Evolutionary conservation across 2,329 filamentous ascomycete genomes (phyloP).

Genomic region (Talaromyces sp.): DNA sequence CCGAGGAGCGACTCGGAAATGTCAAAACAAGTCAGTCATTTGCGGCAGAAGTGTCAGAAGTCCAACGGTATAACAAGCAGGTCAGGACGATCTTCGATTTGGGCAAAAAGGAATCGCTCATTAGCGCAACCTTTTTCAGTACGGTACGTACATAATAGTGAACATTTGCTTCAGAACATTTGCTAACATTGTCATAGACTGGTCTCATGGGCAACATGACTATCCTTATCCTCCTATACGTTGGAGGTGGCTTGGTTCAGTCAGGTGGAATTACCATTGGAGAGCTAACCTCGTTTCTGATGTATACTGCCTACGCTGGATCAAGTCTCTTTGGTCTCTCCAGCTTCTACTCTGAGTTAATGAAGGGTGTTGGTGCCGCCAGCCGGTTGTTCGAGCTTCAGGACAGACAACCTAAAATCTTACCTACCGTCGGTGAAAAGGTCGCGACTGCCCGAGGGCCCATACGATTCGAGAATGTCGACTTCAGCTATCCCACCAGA

Average conservation of each 20-base stretch:
- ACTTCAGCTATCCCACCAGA: constrained; percentile 88
- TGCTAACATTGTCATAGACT: constrained; percentile 51
- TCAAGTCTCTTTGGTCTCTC: constrained; percentile 91
- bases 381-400: constrained; percentile 93
- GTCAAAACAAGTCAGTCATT: constrained; percentile 96
- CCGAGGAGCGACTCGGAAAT: constrained; percentile 94
- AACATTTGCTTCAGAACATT: neutral
- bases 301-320: constrained; percentile 87
- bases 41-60: constrained; percentile 85
- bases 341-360: constrained; percentile 94
- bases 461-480: constrained; percentile 81
- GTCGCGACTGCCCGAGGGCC: constrained; percentile 81
- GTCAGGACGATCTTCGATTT: constrained; percentile 87
- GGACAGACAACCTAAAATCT: constrained; percentile 80
- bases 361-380: constrained; percentile 98
- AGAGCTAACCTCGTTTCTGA: constrained; percentile 92
- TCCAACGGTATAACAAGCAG: constrained; percentile 85
- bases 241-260: constrained; percentile 86
- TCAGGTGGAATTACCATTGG: constrained; percentile 82
- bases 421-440: constrained; percentile 74
- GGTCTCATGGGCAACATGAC: constrained; percentile 96
- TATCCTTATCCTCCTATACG: constrained; percentile 82
- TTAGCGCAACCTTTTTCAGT: constrained; percentile 87
- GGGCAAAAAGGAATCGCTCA: constrained; percentile 78
- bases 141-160: constrained; percentile 35